These are phyloP conservation scores for Mortierella sp. DNA, from an alignment of 371 early-diverging fungal species.

Conservation along the genomic window DNA sequence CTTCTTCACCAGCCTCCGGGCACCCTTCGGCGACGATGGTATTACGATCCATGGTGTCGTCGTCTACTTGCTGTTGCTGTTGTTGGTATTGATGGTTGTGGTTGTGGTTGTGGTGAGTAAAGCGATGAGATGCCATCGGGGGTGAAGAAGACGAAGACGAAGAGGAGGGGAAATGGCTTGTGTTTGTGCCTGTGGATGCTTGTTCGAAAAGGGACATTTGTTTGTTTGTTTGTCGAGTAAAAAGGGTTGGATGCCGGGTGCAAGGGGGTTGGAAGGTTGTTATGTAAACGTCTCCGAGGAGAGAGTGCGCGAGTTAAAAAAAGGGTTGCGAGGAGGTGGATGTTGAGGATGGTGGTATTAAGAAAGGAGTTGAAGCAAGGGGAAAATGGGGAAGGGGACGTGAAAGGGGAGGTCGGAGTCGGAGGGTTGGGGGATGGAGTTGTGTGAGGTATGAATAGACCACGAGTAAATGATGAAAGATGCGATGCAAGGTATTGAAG, in stretches of 20 bases:
- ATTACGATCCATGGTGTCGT: neutral
- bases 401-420: neutral
- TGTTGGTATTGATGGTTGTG: neutral
- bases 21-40: neutral
- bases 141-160: neutral
- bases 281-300: neutral
- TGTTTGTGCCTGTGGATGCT: neutral
- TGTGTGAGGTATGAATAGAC: neutral
- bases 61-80: neutral
- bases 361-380: neutral
- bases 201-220: constrained; percentile 6
- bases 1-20: neutral
- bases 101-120: neutral
- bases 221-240: neutral
- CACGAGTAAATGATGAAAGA: neutral
- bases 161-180: neutral
- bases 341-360: neutral
- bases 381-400: neutral
- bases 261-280: neutral
- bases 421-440: neutral
- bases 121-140: neutral
- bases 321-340: neutral
- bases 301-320: neutral
- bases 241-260: neutral
- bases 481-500: neutral